A percentile compares a stretch with the other conserved stretches of the same genome.
phyloP scores from a whole-genome alignment of 352 stramenopile genomes.

The Globisporangium spiculum region DNA sequence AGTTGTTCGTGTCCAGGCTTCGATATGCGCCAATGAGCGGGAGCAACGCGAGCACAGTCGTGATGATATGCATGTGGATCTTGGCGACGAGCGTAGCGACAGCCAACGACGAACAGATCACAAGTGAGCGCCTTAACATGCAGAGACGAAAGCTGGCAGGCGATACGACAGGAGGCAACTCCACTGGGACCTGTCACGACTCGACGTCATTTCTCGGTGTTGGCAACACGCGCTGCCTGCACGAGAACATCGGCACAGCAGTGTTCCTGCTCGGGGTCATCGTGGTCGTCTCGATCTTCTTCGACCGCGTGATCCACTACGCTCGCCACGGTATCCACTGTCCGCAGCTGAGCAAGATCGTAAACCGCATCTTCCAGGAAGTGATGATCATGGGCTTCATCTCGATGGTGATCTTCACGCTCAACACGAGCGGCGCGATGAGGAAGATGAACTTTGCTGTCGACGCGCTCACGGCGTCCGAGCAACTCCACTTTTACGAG shows the following conservation, averaged over 20 bases:
- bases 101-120: not conserved
- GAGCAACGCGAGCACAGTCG: not conserved
- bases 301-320: constrained; percentile 53
- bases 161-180: not conserved
- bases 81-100: not conserved
- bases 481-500: constrained; percentile 86
- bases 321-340: constrained; percentile 60
- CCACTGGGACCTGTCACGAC: constrained; percentile 37
- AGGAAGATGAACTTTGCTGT: constrained; percentile 42
- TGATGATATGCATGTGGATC: not conserved
- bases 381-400: constrained; percentile 89
- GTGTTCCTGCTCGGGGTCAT: constrained; percentile 81
- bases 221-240: constrained; percentile 73
- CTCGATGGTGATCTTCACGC: constrained; percentile 86
- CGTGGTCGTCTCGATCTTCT: constrained; percentile 61
- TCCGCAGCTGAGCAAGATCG: constrained; percentile 77
- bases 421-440: constrained; percentile 80
- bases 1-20: not conserved
- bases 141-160: not conserved
- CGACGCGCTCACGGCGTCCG: constrained; percentile 41
- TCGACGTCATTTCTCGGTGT: constrained; percentile 73
- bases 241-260: constrained; percentile 65
- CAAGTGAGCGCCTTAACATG: not conserved
- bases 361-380: constrained; percentile 86
- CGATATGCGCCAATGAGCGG: constrained; percentile 6